Evolutionary conservation across 306 rosid species (phyloP), one percentile per base, ranked within the genome.

Genomic region (Urtica urens): DNA sequence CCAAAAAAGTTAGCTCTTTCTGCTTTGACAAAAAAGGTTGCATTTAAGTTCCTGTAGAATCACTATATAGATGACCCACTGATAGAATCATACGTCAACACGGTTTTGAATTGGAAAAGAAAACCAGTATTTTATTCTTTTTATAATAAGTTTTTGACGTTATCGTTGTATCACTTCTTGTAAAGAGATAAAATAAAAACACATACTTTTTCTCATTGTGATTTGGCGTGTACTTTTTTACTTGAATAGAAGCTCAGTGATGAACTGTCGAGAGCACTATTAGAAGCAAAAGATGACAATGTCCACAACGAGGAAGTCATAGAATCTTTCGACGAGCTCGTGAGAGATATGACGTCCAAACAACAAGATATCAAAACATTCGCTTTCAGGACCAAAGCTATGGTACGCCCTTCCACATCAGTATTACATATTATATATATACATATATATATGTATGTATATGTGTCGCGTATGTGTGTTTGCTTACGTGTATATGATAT

Each of bases 361-460:
- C 57, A 46, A 26, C 83, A 73, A 49, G 94, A 87, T 67, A 64
- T 87, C 23, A 74, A 70, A 58, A 76, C 81, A 37, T 87, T 87
- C 70, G 96, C 85, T 57, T 83, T 78, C 71, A 73, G 70, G 81
- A 87, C 84, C 55, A 87, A 83, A 68, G 85, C 93, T 46, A 73
- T 78, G 96, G 96, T 87, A 75, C 28, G n/a, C n/a, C n/a, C n/a
- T n/a, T n/a, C n/a, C n/a, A n/a, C n/a, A n/a, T n/a, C 20, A 31
- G 11, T n/a, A 46, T 7, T 37, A 7, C 13, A 21, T 19, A 18
- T 41, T 23, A 23, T 22, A 7, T 7, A 13, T 18, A 41, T 18
- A 41, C 10, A 15, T 6, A 18, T 25, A 46, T 25, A 23, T 25
- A 46, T n/a, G 16, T 18, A 41, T 7, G 21, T 18, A 18, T 18